A percentile compares a stretch with the other conserved stretches of the same genome.
Evolutionary conservation across 2,329 filamentous ascomycete species (phyloP).

Genomic region (Ilyonectria destructans): DNA sequence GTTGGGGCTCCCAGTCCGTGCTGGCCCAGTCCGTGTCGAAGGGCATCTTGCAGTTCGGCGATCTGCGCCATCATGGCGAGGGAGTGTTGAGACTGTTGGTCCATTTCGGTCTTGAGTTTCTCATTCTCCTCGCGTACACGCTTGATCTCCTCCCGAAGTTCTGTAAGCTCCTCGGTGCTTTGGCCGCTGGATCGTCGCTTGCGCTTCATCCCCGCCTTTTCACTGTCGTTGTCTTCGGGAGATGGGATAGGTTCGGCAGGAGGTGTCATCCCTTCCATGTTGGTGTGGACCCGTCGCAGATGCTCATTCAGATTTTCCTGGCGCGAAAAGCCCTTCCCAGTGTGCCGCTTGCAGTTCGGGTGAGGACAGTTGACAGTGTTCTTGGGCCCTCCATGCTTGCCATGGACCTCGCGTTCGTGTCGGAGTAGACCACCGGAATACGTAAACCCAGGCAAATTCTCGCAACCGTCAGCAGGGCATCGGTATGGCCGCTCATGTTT

Average conservation of each 20-base stretch:
- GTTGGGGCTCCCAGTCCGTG: conserved; percentile 57
- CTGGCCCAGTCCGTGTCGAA: conserved; percentile 55
- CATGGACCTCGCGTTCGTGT: conserved; percentile 94
- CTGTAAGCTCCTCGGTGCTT: conserved; percentile 63
- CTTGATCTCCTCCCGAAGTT: conserved; percentile 77
- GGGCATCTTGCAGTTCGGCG: conserved; percentile 61
- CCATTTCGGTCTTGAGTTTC: conserved; percentile 68
- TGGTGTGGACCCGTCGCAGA: conserved; percentile 87
- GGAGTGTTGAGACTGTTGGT: conserved; percentile 65
- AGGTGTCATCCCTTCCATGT: conserved; percentile 57
- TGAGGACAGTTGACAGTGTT: conserved; percentile 91
- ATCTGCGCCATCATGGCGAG: conserved; percentile 67
- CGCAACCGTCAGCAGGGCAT: conserved; percentile 86
- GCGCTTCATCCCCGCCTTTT: conserved; percentile 64
- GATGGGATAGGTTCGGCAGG: conserved; percentile 56
- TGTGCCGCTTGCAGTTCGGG: conserved; percentile 88
- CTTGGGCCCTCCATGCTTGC: conserved; percentile 89
- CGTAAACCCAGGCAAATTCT: conserved; percentile 94
- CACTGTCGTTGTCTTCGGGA: conserved; percentile 65
- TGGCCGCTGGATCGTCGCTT: conserved; percentile 59
- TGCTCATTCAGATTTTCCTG: conserved; percentile 97
- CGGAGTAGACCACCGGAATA: conserved; percentile 92
- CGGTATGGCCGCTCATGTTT: conserved; percentile 96
- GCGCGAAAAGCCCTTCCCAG: conserved; percentile 90
- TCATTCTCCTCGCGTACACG: conserved; percentile 77